phyloP scores from a whole-genome alignment of 2,329 filamentous ascomycete genomes.

The Botrytis sinoallii region DNA sequence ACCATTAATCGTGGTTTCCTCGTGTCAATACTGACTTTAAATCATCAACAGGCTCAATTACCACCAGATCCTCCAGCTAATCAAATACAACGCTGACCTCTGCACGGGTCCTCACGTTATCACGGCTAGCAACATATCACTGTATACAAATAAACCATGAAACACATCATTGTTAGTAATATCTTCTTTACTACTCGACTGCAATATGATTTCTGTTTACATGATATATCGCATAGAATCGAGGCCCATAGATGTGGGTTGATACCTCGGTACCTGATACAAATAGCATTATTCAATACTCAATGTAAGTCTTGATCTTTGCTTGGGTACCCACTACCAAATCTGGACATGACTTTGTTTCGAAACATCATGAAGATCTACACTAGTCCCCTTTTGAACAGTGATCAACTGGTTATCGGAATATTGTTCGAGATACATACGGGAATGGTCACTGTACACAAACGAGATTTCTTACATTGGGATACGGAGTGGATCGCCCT shows the following conservation, averaged over 20 bases:
- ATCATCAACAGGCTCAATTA: not conserved
- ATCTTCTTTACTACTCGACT: not conserved
- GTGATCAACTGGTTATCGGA: not conserved
- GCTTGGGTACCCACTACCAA: not conserved
- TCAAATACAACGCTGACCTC: not conserved
- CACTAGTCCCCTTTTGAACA: not conserved
- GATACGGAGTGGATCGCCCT: not conserved
- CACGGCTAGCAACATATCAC: not conserved
- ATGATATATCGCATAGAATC: not conserved
- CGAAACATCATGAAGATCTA: not conserved
- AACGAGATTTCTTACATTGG: not conserved
- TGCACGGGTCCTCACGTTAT: not conserved
- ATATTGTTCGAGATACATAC: not conserved
- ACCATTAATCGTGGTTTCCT: not conserved
- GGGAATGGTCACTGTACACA: not conserved
- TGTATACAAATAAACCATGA: not conserved
- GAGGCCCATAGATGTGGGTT: not conserved
- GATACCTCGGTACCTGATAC: not conserved
- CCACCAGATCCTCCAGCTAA: not conserved
- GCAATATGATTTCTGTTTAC: not conserved
- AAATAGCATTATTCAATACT: not conserved
- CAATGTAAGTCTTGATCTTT: not conserved
- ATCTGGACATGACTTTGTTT: not conserved
- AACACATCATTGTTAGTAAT: not conserved
- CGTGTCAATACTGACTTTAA: not conserved